phyloP scores from a whole-genome alignment of 495 filamentous ascomycete species.

The Gamarada debralockiae region DNA sequence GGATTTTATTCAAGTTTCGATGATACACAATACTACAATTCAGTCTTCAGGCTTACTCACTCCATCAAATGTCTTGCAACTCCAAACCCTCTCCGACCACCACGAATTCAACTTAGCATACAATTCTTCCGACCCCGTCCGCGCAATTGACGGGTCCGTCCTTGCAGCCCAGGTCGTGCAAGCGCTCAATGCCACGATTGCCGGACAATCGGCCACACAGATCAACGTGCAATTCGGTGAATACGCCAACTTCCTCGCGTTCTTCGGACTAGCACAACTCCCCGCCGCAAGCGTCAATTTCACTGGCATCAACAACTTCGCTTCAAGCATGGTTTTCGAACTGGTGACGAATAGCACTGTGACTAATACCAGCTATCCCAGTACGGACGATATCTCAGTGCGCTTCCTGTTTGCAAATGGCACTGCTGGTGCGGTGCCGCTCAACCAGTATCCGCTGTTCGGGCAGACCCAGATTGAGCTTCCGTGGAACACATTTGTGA shows the following conservation, averaged over 20 bases:
- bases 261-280: constrained; percentile 67
- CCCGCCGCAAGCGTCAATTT: constrained; percentile 54
- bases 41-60: constrained; percentile 35
- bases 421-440: constrained; percentile 45
- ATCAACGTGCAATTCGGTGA: constrained; percentile 66
- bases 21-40: constrained; percentile 60
- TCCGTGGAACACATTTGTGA: constrained; percentile 59
- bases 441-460: constrained; percentile 64
- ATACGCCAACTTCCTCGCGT: constrained; percentile 67
- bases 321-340: constrained; percentile 68
- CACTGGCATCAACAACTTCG: constrained; percentile 64
- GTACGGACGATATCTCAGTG: constrained; percentile 57
- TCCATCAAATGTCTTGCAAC: constrained; percentile 46
- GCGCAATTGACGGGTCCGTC: constrained; percentile 51
- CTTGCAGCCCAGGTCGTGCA: constrained; percentile 59
- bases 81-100: constrained; percentile 60
- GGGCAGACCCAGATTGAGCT: constrained; percentile 48
- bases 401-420: constrained; percentile 78
- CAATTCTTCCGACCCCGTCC: constrained; percentile 37
- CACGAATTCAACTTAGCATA: constrained; percentile 66
- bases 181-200: constrained; percentile 57
- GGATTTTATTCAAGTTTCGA: constrained; percentile 71
- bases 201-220: constrained; percentile 43
- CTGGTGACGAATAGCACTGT: constrained; percentile 57
- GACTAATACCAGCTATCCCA: constrained; percentile 41